These are phyloP conservation scores for Ascoidea rubescens DNA, from an alignment of 805 yeast species.

Conservation along the genomic window DNA sequence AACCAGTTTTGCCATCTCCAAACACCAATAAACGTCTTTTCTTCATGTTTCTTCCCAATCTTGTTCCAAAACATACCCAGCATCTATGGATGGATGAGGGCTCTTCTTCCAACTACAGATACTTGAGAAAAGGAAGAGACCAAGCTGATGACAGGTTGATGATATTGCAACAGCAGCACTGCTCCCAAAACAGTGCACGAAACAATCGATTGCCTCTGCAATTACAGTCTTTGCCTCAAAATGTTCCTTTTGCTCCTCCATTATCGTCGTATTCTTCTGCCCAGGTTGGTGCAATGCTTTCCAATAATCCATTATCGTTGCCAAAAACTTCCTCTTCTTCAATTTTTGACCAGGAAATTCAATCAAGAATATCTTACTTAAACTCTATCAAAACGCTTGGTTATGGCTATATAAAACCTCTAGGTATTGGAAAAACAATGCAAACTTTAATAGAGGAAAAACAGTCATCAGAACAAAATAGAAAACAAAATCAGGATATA, in stretches of 20 bases:
- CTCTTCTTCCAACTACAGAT: background rate
- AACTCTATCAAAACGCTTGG: conserved; percentile 29
- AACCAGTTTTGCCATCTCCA: background rate
- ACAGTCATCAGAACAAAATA: conserved; percentile 16
- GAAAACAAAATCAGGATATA: conserved; percentile 12
- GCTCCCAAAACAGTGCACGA: background rate
- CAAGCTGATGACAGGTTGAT: background rate
- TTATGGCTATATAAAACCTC: conserved; percentile 34
- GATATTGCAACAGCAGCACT: background rate
- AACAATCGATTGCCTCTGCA: conserved; percentile 3
- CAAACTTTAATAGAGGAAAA: conserved; percentile 20
- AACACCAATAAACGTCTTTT: no score
- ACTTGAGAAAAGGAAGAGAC: conserved; percentile 1
- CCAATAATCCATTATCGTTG: conserved; percentile 1
- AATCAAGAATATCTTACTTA: conserved; percentile 7
- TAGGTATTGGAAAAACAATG: conserved; percentile 47
- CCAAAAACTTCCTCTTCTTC: background rate
- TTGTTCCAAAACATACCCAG: conserved; percentile 7
- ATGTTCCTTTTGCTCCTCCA: conserved; percentile 8
- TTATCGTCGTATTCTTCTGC: conserved; percentile 10
- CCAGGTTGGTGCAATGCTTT: conserved; percentile 10
- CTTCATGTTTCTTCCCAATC: conserved; percentile 9
- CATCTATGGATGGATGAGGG: conserved; percentile 7
- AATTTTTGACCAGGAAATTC: conserved; percentile 4
- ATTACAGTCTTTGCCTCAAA: background rate